Evolutionary conservation across 306 rosid genomes (phyloP).

Genomic region (Lotus japonicus): DNA sequence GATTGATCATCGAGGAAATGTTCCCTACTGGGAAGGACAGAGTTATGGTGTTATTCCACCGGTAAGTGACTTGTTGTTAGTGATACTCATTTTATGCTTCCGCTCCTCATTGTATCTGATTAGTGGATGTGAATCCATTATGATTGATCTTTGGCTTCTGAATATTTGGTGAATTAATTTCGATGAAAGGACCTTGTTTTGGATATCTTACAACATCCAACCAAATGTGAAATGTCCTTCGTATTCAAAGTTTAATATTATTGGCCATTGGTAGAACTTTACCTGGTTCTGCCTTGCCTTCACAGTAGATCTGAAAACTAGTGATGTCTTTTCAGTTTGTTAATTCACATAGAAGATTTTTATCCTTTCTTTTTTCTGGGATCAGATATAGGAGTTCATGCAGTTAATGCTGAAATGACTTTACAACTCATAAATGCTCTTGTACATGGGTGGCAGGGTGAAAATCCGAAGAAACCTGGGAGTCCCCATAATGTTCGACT

Average conservation of each 20-base stretch:
- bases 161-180: background rate
- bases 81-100: background rate
- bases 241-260: background rate
- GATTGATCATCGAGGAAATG: conserved; percentile 90
- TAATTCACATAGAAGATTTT: background rate
- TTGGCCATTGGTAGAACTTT: background rate
- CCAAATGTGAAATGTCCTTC: background rate
- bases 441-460: conserved; percentile 60
- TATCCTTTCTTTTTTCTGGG: background rate
- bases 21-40: conserved; percentile 99
- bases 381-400: background rate
- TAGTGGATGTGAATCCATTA: background rate
- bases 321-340: background rate
- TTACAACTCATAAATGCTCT: conserved; percentile 2
- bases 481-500: conserved; percentile 79
- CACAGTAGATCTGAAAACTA: background rate
- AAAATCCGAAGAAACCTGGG: conserved; percentile 93
- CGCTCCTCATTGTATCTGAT: too few relatives aligned
- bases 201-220: background rate
- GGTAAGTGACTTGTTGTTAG: conserved; percentile 44
- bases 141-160: background rate
- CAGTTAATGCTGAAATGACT: background rate
- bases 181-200: background rate
- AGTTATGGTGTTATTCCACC: conserved; percentile 97
- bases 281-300: background rate